phyloP scores from a whole-genome alignment of 305 asterid species.

The Solanum hybrid region DNA sequence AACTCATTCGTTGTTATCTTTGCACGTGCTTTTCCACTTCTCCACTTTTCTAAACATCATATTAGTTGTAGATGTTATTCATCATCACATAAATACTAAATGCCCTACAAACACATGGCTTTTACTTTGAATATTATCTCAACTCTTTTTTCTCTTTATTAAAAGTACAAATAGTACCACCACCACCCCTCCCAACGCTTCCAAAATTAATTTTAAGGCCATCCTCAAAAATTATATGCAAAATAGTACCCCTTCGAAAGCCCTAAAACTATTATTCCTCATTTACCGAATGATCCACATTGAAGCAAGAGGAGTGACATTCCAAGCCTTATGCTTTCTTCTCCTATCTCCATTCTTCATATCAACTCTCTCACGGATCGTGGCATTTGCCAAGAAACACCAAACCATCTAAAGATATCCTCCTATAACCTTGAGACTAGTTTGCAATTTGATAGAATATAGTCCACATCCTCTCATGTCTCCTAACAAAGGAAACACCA shows the following conservation, averaged over 20 bases:
- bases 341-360: not conserved
- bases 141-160: not conserved
- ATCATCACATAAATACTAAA: not conserved
- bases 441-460: not conserved
- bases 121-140: not conserved
- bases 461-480: not conserved
- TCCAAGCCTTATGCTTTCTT: not conserved
- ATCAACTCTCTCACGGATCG: not conserved
- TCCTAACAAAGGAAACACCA: not conserved
- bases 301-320: not conserved
- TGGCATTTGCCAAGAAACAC: not conserved
- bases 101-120: not conserved
- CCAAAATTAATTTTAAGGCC: not conserved
- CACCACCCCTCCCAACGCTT: not conserved
- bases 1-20: not conserved
- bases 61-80: not conserved
- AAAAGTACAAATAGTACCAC: not conserved
- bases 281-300: not conserved
- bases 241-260: not conserved
- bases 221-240: not conserved
- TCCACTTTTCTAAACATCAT: not conserved
- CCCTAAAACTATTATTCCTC: not conserved
- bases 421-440: not conserved
- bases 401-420: not conserved
- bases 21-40: not conserved